Base-by-base conservation (phyloP, 768 basidiomycete genomes). In the Lactifluus echinatus region DNA sequence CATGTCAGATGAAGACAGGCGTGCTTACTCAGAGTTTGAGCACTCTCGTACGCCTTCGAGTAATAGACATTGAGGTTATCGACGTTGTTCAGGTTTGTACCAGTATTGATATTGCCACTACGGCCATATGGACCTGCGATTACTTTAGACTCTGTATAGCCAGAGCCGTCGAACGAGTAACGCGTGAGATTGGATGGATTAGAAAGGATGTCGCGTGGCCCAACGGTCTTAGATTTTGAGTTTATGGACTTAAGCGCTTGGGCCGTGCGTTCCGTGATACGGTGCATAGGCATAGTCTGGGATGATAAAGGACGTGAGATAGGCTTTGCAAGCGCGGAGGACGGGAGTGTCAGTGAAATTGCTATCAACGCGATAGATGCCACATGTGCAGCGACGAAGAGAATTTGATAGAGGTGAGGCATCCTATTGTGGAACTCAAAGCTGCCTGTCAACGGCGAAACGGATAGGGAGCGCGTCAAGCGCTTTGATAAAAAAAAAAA, bases 321-420 rank as follows among this genome's bases (percentile, higher is more conserved):
- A n/a, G 71, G 67, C 21, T 65, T 57, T 7, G 71, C 73, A 34
- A 68, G 45, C 21, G 63, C 65, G 11, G 56, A 43, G 5, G 61
- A 55, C 19, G 66, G 54, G 4, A 59, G 36, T n/a, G 64, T 29
- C n/a, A 59, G 50, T 15, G 63, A 44, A 50, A 71, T 69, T 59
- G 71, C 60, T 55, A 74, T 65, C 44, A 71, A 65, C 47, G 71
- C 66, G 61, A 80, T 69, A 56, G 67, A 69, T 58, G 73, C 63
- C 46, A 74, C 70, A 64, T 76, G 70, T 48, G 77, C 64, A 55
- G 71, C 72, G 65, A 77, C 56, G 59, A 74, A 66, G 58, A 76
- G 55, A 62, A 71, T 67, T 60, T 71, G 74, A 65, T 67, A 66
- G 65, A 74, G 53, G 21, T 69, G 72, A 60, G 70, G 64, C 72